Base-by-base conservation (phyloP, 371 early-diverging fungal species). In the Circinella umbellata region DNA sequence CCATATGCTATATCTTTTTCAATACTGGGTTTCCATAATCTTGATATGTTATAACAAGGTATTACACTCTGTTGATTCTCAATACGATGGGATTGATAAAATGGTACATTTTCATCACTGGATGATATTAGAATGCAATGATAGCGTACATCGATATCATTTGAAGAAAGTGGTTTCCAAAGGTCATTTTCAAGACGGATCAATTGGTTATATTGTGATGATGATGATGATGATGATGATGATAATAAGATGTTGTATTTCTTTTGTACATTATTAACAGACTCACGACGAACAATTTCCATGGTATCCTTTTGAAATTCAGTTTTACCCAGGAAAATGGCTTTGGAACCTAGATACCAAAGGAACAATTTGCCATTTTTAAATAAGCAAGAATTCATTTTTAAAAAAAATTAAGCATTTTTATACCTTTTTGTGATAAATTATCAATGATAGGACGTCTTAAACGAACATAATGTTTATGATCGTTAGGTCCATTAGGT, bases 221-320 rank as follows among this genome's bases (percentile, higher is more conserved):
- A 48, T 48, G 48, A 48, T 27, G 2, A 27, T 42, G 3, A 11
- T 9, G 13, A 48, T 3, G 17, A 48, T 48, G 48, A 48, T 27
- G 2, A 27, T 42, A 42, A 11, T 9, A 9, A 42, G 3, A 1
- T 42, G 20, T 57, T 11, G 57, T 57, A 27, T 20, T 34, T 11
- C 14, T 18, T 34, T 17, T 57, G n/a, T 34, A 14, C 57, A 14
- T 57, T 10, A 27, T 27, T 7, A 13, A 27, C 34, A 11, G 27
- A 7, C 4, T 57, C 34, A 57, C 27, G 57, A 7, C 9, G 13
- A 8, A 57, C 27, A 10, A 13, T n/a, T 3, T 57, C 34, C 34
- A 57, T 34, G 18, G 35, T 57, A n/a, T 57, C 57, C 57, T 57
- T 57, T 57, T 57, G 18, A 57, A 57, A 57, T 14, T 57, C 57